A percentile compares a stretch with the other conserved stretches of the same genome.
These are phyloP conservation scores for Mortierella sp. DNA, from an alignment of 371 early-diverging fungal genomes.

Conservation along the genomic window DNA sequence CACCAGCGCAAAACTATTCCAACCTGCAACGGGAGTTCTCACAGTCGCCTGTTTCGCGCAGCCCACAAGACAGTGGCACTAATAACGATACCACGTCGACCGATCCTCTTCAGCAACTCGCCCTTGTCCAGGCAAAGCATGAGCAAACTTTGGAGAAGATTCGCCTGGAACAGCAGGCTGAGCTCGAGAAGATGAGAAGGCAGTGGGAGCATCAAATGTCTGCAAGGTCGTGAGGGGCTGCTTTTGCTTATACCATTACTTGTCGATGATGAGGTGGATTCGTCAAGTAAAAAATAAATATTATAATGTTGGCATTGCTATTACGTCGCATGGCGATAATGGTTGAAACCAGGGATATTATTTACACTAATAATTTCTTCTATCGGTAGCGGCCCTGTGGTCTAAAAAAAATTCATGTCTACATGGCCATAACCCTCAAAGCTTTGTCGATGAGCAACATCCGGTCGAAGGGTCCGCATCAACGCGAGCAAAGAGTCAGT, in stretches of 20 bases:
- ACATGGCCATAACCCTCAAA: background rate
- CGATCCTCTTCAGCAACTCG: background rate
- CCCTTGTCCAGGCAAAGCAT: background rate
- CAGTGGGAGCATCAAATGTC: background rate
- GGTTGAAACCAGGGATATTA: too few species aligned
- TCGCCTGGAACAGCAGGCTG: background rate
- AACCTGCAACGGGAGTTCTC: background rate
- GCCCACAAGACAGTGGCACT: background rate
- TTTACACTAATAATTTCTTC: too few species aligned
- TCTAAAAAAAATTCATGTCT: too few species aligned
- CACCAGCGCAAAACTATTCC: too few species aligned
- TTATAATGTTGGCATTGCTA: too few species aligned
- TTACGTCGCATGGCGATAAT: too few species aligned
- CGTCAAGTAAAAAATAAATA: too few species aligned
- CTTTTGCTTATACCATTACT: too few species aligned
- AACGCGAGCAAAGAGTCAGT: background rate
- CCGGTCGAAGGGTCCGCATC: background rate
- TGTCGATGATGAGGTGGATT: too few species aligned
- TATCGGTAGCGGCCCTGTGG: too few species aligned
- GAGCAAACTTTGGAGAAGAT: background rate
- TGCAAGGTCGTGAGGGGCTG: background rate
- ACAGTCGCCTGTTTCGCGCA: background rate
- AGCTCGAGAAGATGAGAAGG: background rate
- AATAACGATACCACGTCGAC: background rate
- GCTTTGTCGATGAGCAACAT: background rate